phyloP scores from a whole-genome alignment of 345 rosid species.

The Linum tenue region DNA sequence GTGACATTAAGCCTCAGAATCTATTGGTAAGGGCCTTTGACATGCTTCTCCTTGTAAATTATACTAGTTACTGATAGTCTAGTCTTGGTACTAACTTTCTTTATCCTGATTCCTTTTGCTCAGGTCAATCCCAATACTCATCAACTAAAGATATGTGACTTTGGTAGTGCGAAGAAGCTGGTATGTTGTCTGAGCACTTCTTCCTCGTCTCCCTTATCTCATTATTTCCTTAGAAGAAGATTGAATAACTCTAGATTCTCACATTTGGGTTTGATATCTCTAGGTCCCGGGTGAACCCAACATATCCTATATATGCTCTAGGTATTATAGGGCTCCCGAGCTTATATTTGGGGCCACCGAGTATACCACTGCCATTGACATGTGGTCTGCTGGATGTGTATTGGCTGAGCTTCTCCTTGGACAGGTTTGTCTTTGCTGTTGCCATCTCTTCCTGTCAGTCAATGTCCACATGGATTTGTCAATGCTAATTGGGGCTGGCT shows the following conservation, averaged over 20 bases:
- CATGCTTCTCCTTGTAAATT: background rate
- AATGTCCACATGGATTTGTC: background rate
- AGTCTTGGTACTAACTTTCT: background rate
- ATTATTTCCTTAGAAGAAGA: background rate
- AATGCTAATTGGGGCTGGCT: conserved; percentile 7
- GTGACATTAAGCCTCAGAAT: conserved; percentile 98
- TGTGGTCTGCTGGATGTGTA: conserved; percentile 98
- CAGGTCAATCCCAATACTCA: conserved; percentile 89
- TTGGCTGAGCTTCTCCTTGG: conserved; percentile 95
- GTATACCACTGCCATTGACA: conserved; percentile 89
- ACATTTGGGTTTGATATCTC: conserved; percentile 14
- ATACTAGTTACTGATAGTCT: background rate
- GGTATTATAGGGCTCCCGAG: conserved; percentile 98
- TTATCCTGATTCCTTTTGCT: conserved; percentile 13
- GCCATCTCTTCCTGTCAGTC: background rate
- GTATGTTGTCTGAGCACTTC: conserved; percentile 32
- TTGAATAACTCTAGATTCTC: conserved; percentile 6
- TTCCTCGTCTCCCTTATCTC: background rate
- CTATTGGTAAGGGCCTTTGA: conserved; percentile 50
- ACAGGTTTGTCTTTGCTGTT: conserved; percentile 34
- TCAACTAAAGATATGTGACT: conserved; percentile 89
- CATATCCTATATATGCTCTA: conserved; percentile 91
- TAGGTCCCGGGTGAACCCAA: conserved; percentile 98
- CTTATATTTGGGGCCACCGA: conserved; percentile 97
- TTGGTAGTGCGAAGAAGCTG: conserved; percentile 98